Conservation (phyloP, 208 protist species). For the Trypanosoma conorhini region DNA sequence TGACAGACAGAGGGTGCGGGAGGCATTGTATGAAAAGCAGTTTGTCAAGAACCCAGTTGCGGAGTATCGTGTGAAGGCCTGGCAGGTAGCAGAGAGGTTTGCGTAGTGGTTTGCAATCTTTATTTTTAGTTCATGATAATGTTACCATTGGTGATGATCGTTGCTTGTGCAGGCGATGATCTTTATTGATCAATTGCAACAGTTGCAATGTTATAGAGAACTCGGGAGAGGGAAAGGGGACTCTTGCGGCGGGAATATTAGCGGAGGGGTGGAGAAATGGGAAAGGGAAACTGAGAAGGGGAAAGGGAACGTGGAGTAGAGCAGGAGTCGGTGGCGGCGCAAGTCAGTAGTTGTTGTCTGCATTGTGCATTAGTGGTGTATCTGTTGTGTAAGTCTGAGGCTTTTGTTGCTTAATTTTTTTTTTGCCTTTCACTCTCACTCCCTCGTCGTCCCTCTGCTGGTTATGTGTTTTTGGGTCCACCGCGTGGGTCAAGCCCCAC, state of each 20-base stretch:
- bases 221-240: background rate
- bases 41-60: constrained; percentile 86
- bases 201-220: background rate
- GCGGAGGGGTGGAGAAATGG: background rate
- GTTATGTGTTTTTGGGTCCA: background rate
- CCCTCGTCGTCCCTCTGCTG: background rate
- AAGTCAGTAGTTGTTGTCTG: background rate
- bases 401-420: background rate
- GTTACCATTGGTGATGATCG: background rate
- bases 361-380: constrained; percentile 2
- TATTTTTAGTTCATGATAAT: constrained; percentile 1
- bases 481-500: background rate
- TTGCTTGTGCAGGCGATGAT: background rate
- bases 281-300: background rate
- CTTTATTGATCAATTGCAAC: background rate
- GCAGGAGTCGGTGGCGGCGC: background rate
- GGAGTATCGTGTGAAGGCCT: constrained; percentile 87
- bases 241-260: background rate
- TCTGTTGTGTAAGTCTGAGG: constrained; percentile 1
- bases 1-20: constrained; percentile 81
- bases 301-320: too few species aligned
- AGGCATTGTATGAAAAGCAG: constrained; percentile 84
- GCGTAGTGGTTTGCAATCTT: constrained; percentile 35
- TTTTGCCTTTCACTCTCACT: background rate
- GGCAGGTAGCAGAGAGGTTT: constrained; percentile 87